phyloP scores from a whole-genome alignment of 2,329 filamentous ascomycete species.

The Lasiodiplodia sp. region DNA sequence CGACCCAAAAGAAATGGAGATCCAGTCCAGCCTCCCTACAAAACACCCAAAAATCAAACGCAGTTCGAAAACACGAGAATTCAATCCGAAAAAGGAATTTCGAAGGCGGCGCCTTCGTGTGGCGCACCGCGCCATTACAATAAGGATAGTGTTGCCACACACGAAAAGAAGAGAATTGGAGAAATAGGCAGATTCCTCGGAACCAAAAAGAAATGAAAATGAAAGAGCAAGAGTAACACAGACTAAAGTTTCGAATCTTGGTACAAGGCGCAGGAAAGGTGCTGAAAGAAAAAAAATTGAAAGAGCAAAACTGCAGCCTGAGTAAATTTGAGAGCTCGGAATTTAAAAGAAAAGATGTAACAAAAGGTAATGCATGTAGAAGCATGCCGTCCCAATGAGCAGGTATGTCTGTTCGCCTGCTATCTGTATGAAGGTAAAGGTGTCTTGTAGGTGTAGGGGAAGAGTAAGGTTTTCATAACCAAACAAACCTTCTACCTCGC shows the following conservation, averaged over 20 bases:
- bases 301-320: conserved; percentile 22
- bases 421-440: conserved; percentile 16
- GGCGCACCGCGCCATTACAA: conserved; percentile 25
- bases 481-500: conserved; percentile 22
- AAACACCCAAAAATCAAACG: conserved; percentile 15
- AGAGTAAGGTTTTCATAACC: conserved; percentile 3
- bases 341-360: not conserved
- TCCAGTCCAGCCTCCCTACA: conserved; percentile 23
- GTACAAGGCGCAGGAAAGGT: conserved; percentile 27
- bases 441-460: conserved; percentile 22
- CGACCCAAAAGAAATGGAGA: conserved; percentile 11
- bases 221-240: conserved; percentile 8
- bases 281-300: not conserved
- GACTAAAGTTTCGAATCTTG: conserved; percentile 13
- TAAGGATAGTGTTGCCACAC: conserved; percentile 5
- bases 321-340: not conserved
- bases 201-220: not conserved
- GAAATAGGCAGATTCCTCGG: not conserved
- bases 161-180: not conserved
- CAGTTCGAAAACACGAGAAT: not conserved
- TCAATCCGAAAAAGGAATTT: conserved; percentile 11
- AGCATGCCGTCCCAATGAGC: not conserved
- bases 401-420: conserved; percentile 11
- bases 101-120: conserved; percentile 1
- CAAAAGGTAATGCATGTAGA: conserved; percentile 4